Evolutionary conservation across 2,329 filamentous ascomycete species (phyloP), one percentile per base, ranked within the genome.

Genomic region (Kalmusia sp.): DNA sequence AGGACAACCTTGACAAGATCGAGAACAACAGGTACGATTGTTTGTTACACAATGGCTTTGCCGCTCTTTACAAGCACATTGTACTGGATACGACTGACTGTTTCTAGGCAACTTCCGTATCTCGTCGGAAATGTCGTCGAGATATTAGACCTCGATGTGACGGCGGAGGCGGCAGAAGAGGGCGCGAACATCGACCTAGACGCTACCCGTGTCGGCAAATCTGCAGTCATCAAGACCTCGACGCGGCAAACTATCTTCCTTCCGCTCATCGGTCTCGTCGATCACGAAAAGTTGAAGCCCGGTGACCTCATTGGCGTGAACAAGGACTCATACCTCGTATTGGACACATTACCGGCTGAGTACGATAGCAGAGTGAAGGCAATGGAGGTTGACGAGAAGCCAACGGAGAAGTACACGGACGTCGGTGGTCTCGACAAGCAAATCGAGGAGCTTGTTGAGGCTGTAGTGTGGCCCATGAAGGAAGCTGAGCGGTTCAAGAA

Each of bases 341-440:
- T 99, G 52, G 96, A 99, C 73, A 99, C 95, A 21, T 83, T 99
- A 62, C 95, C 95, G 1, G 95, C 95, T 40, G 96, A 99, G 76
- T 99, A 99, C 72, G 95, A 99, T 74, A 98, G 93, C 79, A 87
- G 95, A 76, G 95, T 99, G 63, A 99, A 99, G 82, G 96, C 96
- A 30, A 99, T 99, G 95, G 96, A 99, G 81, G 95, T 99, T 6
- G 95, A 99, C 70, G 96, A 99, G 84, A 99, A 99, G 83, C 96
- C 95, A 8, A 98, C 93, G 33, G 95, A 99, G 79, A 96, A 98
- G 79, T 99, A 99, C 80, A 95, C 89, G 49, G 95, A 99, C 79
- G 96, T 99, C 12, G 95, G 95, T 79, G 95, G 95, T 46, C 78
- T 99, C 68, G 93, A 97, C 79, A 99, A 99, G 81, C 95, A 99